phyloP scores from a whole-genome alignment of 164 flowering plant genomes.

The Cinnamomum micranthum region DNA sequence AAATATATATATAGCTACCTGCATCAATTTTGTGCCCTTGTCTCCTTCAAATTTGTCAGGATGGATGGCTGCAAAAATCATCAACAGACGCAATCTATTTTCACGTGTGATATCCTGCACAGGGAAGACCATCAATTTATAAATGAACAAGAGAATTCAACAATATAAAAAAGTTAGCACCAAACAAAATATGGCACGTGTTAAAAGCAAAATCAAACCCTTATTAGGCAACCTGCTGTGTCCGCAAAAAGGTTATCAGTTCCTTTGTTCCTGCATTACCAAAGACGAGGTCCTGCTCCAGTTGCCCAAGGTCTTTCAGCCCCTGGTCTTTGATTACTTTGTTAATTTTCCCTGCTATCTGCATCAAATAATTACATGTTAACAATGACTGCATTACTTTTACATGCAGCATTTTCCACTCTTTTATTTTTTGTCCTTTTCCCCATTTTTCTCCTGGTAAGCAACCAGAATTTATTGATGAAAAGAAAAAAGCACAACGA shows the following conservation, averaged over 20 bases:
- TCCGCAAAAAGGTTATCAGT: slow-evolving; percentile 66
- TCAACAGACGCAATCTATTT: slow-evolving; percentile 81
- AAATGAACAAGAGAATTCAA: neutral
- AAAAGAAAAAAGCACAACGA: neutral
- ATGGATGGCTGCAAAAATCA: slow-evolving; percentile 80
- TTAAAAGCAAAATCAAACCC: neutral
- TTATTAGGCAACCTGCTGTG: slow-evolving; percentile 51
- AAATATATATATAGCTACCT: slow-evolving; percentile 41
- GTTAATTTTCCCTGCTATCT: slow-evolving; percentile 95
- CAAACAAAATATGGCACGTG: neutral
- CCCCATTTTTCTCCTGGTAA: neutral
- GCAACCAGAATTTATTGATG: neutral
- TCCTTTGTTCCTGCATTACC: slow-evolving; percentile 97
- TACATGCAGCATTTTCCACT: neutral
- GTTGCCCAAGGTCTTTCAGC: slow-evolving; percentile 87
- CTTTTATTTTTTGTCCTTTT: too few species aligned
- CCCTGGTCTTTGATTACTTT: slow-evolving; percentile 63
- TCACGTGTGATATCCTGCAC: slow-evolving; percentile 73
- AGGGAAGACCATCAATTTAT: slow-evolving; percentile 12
- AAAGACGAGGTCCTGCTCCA: slow-evolving; percentile 95
- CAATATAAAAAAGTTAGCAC: neutral
- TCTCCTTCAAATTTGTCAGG: slow-evolving; percentile 99
- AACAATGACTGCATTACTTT: neutral
- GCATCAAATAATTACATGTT: slow-evolving; percentile 11
- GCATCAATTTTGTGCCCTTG: slow-evolving; percentile 86